Evolutionary conservation across 345 rosid species (phyloP).

Genomic region (Eucalyptus sideroxylon): DNA sequence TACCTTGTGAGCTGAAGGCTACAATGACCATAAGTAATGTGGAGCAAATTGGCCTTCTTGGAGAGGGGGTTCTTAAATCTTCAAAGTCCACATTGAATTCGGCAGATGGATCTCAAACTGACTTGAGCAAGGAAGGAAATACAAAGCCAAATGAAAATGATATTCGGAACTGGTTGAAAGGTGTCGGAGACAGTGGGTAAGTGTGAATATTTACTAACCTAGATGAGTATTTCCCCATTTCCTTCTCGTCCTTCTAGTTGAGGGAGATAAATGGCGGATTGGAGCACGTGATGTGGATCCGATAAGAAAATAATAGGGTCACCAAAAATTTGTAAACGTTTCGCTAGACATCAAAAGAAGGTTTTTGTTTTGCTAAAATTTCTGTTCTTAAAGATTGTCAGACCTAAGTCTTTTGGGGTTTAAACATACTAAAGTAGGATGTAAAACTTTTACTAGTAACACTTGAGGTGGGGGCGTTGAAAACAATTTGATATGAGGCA

Average conservation of each 20-base stretch:
- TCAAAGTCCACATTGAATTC: conserved; percentile 43
- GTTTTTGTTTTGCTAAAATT: not conserved
- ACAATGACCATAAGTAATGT: too few species aligned
- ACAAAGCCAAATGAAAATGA: conserved; percentile 2
- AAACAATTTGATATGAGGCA: not conserved
- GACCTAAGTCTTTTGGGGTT: not conserved
- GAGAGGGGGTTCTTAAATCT: conserved; percentile 59
- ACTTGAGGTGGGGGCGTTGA: not conserved
- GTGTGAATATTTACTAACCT: not conserved
- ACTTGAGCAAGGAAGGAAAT: conserved; percentile 44
- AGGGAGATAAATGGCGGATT: not conserved
- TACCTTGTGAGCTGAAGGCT: too few species aligned
- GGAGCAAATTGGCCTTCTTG: conserved; percentile 31
- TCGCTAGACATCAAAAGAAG: not conserved
- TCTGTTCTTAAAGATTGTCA: not conserved
- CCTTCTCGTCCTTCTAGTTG: not conserved
- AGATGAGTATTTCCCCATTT: not conserved
- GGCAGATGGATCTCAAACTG: conserved; percentile 49
- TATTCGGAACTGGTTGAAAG: too few species aligned
- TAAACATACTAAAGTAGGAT: not conserved
- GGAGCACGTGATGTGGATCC: not conserved
- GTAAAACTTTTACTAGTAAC: not conserved
- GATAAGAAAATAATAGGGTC: not conserved
- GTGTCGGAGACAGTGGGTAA: conserved; percentile 23
- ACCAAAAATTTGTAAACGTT: not conserved